A percentile compares a stretch with the other conserved stretches of the same genome.
Conservation (phyloP, 306 rosid genomes). For the Inga leiocalycina region DNA sequence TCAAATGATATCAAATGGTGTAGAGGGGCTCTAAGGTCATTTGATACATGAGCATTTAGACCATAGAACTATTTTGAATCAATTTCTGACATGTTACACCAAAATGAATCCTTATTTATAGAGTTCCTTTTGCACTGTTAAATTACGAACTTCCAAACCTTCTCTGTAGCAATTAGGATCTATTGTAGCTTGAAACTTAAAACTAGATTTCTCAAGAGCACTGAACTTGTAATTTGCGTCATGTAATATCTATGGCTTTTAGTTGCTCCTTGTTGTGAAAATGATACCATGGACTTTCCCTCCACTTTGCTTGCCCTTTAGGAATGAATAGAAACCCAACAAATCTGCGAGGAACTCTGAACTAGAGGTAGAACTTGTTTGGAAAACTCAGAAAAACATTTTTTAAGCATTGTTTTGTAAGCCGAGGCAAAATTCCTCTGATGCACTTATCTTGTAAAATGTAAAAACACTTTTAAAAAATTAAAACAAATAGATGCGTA, state of each 20-base stretch:
- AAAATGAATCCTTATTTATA: background rate
- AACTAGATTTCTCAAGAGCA: slow-evolving; percentile 29
- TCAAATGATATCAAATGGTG: background rate
- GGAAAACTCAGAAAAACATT: too few relatives aligned
- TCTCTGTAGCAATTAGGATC: slow-evolving; percentile 12
- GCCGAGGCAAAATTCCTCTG: accelerated
- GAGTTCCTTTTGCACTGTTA: background rate
- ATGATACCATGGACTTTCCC: slow-evolving; percentile 15
- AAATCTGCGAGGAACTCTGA: background rate
- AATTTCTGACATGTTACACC: background rate
- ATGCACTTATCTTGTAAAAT: too few relatives aligned
- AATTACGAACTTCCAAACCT: background rate
- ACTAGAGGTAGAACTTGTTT: too few relatives aligned
- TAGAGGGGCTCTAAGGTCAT: background rate
- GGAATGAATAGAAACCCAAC: slow-evolving; percentile 4
- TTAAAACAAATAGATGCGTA: too few relatives aligned
- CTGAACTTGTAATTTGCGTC: slow-evolving; percentile 37
- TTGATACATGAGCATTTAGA: background rate
- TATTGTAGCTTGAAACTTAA: slow-evolving; percentile 38
- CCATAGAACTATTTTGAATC: background rate
- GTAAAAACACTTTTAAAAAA: too few relatives aligned
- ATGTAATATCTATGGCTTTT: slow-evolving; percentile 26
- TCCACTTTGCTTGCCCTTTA: slow-evolving; percentile 10
- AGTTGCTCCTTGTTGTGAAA: slow-evolving; percentile 35
- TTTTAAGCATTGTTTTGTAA: too few relatives aligned